Evolutionary conservation across 768 basidiomycete genomes (phyloP).

Genomic region (Tremella mesenterica): DNA sequence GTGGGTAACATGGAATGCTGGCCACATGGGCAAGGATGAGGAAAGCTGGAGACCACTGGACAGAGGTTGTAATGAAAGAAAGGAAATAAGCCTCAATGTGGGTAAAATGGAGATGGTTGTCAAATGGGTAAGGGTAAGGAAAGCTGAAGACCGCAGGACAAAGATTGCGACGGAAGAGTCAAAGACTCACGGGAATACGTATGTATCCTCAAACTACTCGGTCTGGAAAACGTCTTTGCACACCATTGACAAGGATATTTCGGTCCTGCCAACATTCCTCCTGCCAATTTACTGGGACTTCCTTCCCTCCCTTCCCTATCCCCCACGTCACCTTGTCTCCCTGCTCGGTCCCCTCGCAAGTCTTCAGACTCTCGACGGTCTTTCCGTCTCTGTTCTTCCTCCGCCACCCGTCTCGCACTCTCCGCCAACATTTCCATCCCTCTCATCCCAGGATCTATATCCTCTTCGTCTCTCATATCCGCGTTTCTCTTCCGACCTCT

Average conservation of each 20-base stretch:
- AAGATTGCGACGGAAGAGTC: background rate
- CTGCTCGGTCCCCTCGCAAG: background rate
- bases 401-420: slow-evolving; percentile 14
- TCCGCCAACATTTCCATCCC: slow-evolving; percentile 34
- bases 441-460: slow-evolving; percentile 16
- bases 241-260: slow-evolving; percentile 39
- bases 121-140: too few species aligned
- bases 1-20: too few species aligned
- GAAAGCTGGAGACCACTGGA: too few species aligned
- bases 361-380: background rate
- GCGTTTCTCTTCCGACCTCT: slow-evolving; percentile 9
- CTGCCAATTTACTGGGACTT: slow-evolving; percentile 6
- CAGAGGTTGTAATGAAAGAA: too few species aligned
- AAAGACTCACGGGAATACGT: slow-evolving; percentile 40
- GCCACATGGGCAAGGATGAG: too few species aligned
- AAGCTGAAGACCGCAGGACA: too few species aligned
- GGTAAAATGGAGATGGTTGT: too few species aligned
- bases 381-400: slow-evolving; percentile 9
- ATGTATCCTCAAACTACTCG: slow-evolving; percentile 39
- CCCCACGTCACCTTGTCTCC: background rate
- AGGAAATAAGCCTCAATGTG: too few species aligned
- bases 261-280: slow-evolving; percentile 17
- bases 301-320: slow-evolving; percentile 7
- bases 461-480: slow-evolving; percentile 1
- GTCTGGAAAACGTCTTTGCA: slow-evolving; percentile 40